Percentiles rank a stretch among this genome's conserved stretches.
Evolutionary conservation across 192 early-diverging fungal genomes (phyloP).

Genomic region (Podila verticillata): DNA sequence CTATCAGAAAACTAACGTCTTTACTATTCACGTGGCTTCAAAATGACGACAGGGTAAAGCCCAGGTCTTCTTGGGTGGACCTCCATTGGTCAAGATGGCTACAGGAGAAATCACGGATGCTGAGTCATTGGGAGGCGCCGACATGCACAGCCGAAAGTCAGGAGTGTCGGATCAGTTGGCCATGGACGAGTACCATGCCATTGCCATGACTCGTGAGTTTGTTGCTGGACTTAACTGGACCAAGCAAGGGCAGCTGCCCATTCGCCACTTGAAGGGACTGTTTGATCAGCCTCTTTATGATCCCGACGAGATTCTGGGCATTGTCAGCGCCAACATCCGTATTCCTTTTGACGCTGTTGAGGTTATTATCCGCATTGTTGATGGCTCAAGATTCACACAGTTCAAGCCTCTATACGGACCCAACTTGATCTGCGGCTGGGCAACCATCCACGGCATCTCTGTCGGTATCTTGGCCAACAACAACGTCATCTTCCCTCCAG

Average conservation of each 20-base stretch:
- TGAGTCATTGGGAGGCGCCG: slow-evolving; percentile 73
- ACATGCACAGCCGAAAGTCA: slow-evolving; percentile 75
- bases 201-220: slow-evolving; percentile 72
- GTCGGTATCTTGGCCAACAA: slow-evolving; percentile 76
- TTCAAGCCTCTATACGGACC: slow-evolving; percentile 75
- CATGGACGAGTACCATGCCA: slow-evolving; percentile 67
- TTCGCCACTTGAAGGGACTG: slow-evolving; percentile 52
- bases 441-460: slow-evolving; percentile 69
- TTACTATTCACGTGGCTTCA: not conserved
- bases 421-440: slow-evolving; percentile 73
- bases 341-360: slow-evolving; percentile 72
- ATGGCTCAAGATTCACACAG: slow-evolving; percentile 69
- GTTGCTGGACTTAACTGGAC: slow-evolving; percentile 66
- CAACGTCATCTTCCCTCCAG: slow-evolving; percentile 68
- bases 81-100: slow-evolving; percentile 75
- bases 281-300: slow-evolving; percentile 70
- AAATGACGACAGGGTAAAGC: slow-evolving; percentile 61
- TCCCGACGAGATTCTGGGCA: slow-evolving; percentile 69
- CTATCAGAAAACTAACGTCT: not conserved
- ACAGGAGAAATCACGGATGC: slow-evolving; percentile 73
- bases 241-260: slow-evolving; percentile 59
- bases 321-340: slow-evolving; percentile 72
- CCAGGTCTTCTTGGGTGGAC: slow-evolving; percentile 74
- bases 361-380: slow-evolving; percentile 72
- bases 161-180: slow-evolving; percentile 72